These are phyloP conservation scores for Phytophthora ohioensis DNA, from an alignment of 352 stramenopile genomes.

Conservation along the genomic window DNA sequence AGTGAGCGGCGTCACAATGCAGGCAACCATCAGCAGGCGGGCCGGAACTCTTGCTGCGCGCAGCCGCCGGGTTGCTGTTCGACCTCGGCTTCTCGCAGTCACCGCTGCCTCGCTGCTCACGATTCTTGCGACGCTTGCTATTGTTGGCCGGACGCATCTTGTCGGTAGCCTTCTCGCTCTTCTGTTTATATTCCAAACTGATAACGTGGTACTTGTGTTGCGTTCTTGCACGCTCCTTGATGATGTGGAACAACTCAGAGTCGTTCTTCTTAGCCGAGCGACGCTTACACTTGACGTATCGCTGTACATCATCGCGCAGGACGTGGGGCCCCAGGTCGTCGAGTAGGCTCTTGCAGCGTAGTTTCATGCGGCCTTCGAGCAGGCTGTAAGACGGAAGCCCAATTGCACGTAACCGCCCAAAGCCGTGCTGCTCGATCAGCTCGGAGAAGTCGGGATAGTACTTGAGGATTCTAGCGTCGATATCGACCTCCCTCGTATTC, in stretches of 20 bases:
- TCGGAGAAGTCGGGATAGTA: constrained; percentile 13
- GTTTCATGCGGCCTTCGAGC: constrained; percentile 6
- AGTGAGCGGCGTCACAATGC: constrained; percentile 1
- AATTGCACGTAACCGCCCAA: background rate
- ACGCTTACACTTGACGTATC: constrained; percentile 4
- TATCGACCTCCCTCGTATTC: constrained; percentile 11
- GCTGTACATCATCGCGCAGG: constrained; percentile 7
- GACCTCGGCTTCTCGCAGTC: background rate
- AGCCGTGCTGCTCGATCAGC: constrained; percentile 4
- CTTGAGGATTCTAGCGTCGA: constrained; percentile 14
- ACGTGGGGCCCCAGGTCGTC: background rate
- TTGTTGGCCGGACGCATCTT: background rate
- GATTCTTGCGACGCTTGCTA: background rate
- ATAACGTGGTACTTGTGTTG: constrained; percentile 21
- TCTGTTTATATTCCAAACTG: constrained; percentile 14
- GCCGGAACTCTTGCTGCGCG: background rate
- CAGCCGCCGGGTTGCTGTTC: too few species aligned
- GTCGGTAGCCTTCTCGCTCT: background rate
- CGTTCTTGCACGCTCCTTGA: constrained; percentile 8
- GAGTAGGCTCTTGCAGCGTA: constrained; percentile 9
- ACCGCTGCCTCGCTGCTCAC: background rate
- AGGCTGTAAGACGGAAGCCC: background rate
- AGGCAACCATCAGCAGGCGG: background rate
- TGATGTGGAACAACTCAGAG: constrained; percentile 8
- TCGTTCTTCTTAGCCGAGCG: constrained; percentile 8